phyloP scores from a whole-genome alignment of 495 filamentous ascomycete genomes.

The Hypoxylon intermedium region DNA sequence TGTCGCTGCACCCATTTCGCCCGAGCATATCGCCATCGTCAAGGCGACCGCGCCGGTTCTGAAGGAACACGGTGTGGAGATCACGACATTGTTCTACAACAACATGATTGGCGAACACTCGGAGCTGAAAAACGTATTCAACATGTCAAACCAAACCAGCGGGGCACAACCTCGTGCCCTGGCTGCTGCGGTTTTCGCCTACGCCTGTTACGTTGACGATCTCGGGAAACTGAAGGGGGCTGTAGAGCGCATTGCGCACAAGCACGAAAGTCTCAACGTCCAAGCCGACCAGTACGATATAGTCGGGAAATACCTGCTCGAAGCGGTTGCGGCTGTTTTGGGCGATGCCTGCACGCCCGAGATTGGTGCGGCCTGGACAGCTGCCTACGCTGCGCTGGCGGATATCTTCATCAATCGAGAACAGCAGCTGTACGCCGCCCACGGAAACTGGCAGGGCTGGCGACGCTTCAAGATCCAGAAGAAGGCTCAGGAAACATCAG shows the following conservation, averaged over 20 bases:
- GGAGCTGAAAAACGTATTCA: slow-evolving; percentile 70
- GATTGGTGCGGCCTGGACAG: slow-evolving; percentile 72
- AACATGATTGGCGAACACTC: slow-evolving; percentile 70
- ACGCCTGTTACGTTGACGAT: slow-evolving; percentile 75
- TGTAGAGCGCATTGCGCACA: slow-evolving; percentile 76
- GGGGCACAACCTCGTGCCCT: slow-evolving; percentile 71
- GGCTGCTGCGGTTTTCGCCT: slow-evolving; percentile 70
- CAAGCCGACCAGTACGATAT: slow-evolving; percentile 71
- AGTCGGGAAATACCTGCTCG: slow-evolving; percentile 71
- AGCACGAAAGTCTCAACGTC: slow-evolving; percentile 76
- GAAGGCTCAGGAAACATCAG: slow-evolving; percentile 67
- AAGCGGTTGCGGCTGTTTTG: slow-evolving; percentile 70
- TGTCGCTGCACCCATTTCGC: slow-evolving; percentile 46
- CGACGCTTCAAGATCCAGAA: slow-evolving; percentile 68
- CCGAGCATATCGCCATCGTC: slow-evolving; percentile 58
- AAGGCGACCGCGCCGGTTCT: slow-evolving; percentile 69
- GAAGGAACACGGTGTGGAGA: slow-evolving; percentile 67
- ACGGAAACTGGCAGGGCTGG: slow-evolving; percentile 68
- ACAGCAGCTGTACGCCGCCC: slow-evolving; percentile 63
- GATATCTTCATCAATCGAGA: slow-evolving; percentile 73
- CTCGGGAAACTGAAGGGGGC: slow-evolving; percentile 64
- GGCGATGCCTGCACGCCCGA: slow-evolving; percentile 70
- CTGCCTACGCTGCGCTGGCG: slow-evolving; percentile 75
- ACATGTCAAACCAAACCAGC: slow-evolving; percentile 67
- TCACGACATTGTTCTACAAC: slow-evolving; percentile 72